Conservation (phyloP, 306 rosid genomes). For the Medicago arabica region DNA sequence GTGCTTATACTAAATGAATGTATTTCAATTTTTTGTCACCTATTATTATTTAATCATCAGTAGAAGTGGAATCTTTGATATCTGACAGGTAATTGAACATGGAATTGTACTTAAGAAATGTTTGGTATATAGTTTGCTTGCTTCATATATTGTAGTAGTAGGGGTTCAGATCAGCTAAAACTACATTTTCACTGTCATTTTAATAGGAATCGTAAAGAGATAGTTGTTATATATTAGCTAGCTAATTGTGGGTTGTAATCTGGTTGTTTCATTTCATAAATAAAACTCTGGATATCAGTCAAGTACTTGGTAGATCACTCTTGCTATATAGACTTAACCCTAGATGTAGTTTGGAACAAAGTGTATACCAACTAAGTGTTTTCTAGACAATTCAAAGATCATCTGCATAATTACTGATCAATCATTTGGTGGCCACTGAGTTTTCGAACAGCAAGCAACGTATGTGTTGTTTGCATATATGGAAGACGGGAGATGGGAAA, state of each 20-base stretch:
- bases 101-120: not conserved
- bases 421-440: not conserved
- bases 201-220: not conserved
- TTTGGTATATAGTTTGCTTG: constrained; percentile 5
- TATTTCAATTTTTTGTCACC: not conserved
- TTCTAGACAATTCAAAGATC: not conserved
- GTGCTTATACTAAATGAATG: not conserved
- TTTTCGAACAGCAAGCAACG: not conserved
- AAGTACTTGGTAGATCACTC: not conserved
- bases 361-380: not conserved
- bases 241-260: not conserved
- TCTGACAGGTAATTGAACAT: not conserved
- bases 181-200: not conserved
- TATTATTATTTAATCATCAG: constrained; percentile 19
- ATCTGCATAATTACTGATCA: not conserved
- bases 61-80: constrained; percentile 6
- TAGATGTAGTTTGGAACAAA: not conserved
- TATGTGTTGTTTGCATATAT: not conserved
- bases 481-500: not conserved
- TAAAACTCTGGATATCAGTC: not conserved
- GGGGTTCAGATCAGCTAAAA: not conserved
- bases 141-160: not conserved
- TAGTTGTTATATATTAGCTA: not conserved
- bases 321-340: not conserved
- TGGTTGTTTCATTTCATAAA: constrained; percentile 1